phyloP scores from a whole-genome alignment of 208 protist species.

The Trypanosoma melophagium region DNA sequence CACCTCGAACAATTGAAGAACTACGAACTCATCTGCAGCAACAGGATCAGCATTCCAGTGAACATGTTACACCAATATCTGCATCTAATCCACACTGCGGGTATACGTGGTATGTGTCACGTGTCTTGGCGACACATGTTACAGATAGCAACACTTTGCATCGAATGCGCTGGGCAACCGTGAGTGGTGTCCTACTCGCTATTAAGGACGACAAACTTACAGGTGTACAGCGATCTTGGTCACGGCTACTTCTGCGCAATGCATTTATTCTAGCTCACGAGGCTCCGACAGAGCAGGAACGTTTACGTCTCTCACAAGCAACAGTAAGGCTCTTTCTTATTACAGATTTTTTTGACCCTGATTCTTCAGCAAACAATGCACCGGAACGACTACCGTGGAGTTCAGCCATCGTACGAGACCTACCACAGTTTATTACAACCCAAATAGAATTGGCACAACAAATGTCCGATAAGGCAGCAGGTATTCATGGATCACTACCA shows the following conservation, averaged over 20 bases:
- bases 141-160: conserved; percentile 2
- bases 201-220: conserved; percentile 1
- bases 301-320: conserved; percentile 7
- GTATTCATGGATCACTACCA: background rate
- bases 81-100: background rate
- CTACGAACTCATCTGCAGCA: background rate
- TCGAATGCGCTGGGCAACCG: conserved; percentile 19
- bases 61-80: background rate
- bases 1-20: conserved; percentile 4
- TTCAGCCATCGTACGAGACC: background rate
- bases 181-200: conserved; percentile 15
- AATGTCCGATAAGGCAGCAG: background rate
- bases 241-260: conserved; percentile 22
- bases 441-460: conserved; percentile 14
- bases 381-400: conserved; percentile 1
- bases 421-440: conserved; percentile 8
- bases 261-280: conserved; percentile 18
- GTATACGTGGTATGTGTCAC: background rate
- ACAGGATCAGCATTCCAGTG: background rate
- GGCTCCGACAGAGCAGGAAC: background rate
- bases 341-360: conserved; percentile 3
- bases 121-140: background rate
- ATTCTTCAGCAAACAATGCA: background rate
- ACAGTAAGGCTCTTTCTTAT: conserved; percentile 22
- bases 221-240: conserved; percentile 12